Evolutionary conservation across 2,329 filamentous ascomycete species (phyloP).

Genomic region (Phaeosphaeria sp.): DNA sequence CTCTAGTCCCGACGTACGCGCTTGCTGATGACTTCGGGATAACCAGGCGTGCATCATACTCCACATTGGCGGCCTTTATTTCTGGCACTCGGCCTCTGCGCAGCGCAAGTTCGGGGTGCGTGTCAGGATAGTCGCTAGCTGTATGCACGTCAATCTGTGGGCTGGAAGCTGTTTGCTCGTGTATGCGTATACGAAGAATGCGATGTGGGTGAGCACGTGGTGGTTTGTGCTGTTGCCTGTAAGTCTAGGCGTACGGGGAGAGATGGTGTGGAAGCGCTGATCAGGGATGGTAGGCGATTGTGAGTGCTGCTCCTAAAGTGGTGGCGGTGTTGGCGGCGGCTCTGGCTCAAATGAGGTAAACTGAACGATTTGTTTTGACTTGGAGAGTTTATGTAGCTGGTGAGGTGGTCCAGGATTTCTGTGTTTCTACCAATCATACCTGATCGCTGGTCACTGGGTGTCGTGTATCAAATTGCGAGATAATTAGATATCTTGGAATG

Average conservation of each 20-base stretch:
- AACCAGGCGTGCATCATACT: neutral
- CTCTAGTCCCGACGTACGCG: neutral
- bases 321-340: too few species aligned
- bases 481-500: neutral
- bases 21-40: neutral
- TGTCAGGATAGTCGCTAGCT: neutral
- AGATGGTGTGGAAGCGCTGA: too few species aligned
- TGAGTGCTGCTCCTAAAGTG: too few species aligned
- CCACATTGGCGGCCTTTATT: neutral
- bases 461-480: too few species aligned
- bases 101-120: neutral
- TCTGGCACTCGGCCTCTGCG: neutral
- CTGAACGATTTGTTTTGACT: too few species aligned
- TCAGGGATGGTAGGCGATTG: too few species aligned
- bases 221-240: neutral
- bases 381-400: too few species aligned
- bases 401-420: too few species aligned
- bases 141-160: neutral
- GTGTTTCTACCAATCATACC: too few species aligned
- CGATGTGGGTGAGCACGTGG: neutral
- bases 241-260: too few species aligned
- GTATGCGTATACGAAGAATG: neutral
- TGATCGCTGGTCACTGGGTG: too few species aligned
- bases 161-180: neutral
- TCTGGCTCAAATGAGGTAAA: too few species aligned